Evolutionary conservation across 768 basidiomycete genomes (phyloP).

Genomic region (Dentipellis sp.): DNA sequence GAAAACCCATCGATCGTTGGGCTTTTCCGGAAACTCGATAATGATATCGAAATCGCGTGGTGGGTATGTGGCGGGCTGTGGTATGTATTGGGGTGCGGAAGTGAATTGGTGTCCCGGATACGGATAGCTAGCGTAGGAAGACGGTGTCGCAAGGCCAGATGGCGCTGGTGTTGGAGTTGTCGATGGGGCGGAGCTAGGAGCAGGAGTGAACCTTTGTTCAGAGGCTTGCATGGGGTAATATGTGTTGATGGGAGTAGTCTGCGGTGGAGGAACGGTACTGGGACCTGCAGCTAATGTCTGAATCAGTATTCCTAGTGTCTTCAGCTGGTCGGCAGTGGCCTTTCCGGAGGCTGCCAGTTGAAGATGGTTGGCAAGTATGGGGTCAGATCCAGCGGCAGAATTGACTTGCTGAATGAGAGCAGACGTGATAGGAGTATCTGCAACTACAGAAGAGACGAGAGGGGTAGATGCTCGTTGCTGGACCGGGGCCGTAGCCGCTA

Average conservation of each 20-base stretch:
- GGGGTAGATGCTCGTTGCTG: constrained; percentile 25
- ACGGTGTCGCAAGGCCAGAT: not conserved
- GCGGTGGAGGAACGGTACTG: not conserved
- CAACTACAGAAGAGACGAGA: constrained; percentile 35
- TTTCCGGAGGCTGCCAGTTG: constrained; percentile 53
- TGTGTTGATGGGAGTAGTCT: not conserved
- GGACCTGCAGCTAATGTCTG: constrained; percentile 43
- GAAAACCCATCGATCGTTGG: constrained; percentile 57
- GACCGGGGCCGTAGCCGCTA: not conserved
- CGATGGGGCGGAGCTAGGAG: not conserved
- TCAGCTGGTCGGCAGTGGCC: constrained; percentile 55
- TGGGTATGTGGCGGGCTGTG: constrained; percentile 14
- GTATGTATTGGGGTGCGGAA: not conserved
- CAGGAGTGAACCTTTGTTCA: not conserved
- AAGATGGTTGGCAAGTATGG: constrained; percentile 57
- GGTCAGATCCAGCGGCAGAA: constrained; percentile 54
- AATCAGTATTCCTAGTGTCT: constrained; percentile 64
- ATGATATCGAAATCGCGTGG: constrained; percentile 64
- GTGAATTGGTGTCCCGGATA: not conserved
- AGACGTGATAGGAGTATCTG: constrained; percentile 43
- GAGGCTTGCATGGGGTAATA: not conserved
- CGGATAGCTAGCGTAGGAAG: not conserved
- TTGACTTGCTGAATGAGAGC: constrained; percentile 57
- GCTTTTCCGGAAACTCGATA: constrained; percentile 57
- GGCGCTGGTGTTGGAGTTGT: not conserved